Base-by-base conservation (phyloP, 1,284 basidiomycete genomes). In the Cystobasidium slooffiae region DNA sequence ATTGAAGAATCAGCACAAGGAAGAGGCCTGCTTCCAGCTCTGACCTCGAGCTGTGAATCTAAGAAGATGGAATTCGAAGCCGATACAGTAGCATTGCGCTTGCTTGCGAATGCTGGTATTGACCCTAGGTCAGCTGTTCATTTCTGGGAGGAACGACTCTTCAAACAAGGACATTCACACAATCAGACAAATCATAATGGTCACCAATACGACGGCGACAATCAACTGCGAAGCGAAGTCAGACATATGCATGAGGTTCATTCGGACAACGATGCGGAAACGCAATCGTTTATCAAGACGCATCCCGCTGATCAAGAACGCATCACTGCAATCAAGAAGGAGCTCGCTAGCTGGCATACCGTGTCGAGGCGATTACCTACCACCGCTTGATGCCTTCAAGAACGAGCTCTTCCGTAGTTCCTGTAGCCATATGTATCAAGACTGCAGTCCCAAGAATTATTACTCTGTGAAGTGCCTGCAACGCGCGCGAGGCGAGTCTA, bases 261-360 rank as follows among this genome's bases (percentile, higher is more conserved):
- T 10, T 39, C n/a, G 6, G n/a, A 55, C 70, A 66, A 18, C 52
- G 64, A 12, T 51, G 59, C 39, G n/a, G 53, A 53, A 68, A 65
- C 41, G 14, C 46, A 37, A 39, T 65, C 74, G 1, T 72, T 77
- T 31, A 55, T 78, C 24, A 37, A 74, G 12, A 75, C 69, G 10
- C 79, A 80, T 63, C 78, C 79, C 0, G 77, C 78, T 10, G 78
- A 80, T 39, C 67, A 66, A 24, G 77, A 79, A 43, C 69, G 79
- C 1, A 75, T 80, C 12, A 41, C 56, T 8, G 66, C 56, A 10
- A 78, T 80, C 46, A 58, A 68, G 1, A 24, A 41, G n/a, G 79
- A 80, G 59, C 56, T 80, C n/a, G 76, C 75, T 5, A 79, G 72
- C 18, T 80, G 78, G 79, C 61, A 44, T 12, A 6, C 24, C 6